Conservation (phyloP, 2,329 filamentous ascomycete species). For the Diaporthe australafricana region DNA sequence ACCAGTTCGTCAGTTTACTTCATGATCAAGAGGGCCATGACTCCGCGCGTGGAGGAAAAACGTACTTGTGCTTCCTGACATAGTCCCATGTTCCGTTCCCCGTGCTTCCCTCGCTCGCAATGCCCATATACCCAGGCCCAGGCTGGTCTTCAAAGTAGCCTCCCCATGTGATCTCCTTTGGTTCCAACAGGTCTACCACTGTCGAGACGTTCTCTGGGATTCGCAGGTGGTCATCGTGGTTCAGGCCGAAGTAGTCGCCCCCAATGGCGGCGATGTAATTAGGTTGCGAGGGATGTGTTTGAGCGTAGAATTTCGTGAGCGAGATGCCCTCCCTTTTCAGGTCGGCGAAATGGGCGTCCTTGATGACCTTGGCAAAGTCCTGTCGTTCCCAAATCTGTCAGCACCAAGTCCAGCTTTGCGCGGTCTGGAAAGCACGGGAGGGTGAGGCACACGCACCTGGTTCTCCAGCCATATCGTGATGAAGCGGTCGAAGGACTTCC, state of each 20-base stretch:
- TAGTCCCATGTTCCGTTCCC: slow-evolving; percentile 51
- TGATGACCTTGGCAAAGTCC: slow-evolving; percentile 56
- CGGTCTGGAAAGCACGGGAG: background rate
- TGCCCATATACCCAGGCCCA: slow-evolving; percentile 59
- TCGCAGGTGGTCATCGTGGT: slow-evolving; percentile 57
- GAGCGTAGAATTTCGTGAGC: slow-evolving; percentile 65
- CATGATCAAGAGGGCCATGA: background rate
- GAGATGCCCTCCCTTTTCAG: slow-evolving; percentile 57
- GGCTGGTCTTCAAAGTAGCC: slow-evolving; percentile 60
- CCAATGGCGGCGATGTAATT: slow-evolving; percentile 78
- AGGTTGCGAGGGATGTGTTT: slow-evolving; percentile 80
- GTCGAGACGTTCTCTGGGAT: slow-evolving; percentile 59
- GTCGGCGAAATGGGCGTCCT: slow-evolving; percentile 52
- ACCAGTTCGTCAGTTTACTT: background rate
- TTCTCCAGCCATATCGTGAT: slow-evolving; percentile 60
- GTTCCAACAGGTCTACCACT: slow-evolving; percentile 58
- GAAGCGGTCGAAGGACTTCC: slow-evolving; percentile 53
- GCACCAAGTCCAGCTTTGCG: background rate
- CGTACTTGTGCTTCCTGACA: slow-evolving; percentile 56
- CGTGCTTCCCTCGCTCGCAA: slow-evolving; percentile 50
- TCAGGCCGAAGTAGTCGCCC: slow-evolving; percentile 72
- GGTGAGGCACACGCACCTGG: slow-evolving; percentile 46
- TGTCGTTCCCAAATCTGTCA: slow-evolving; percentile 38
- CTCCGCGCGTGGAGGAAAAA: background rate
- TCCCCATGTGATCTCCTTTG: slow-evolving; percentile 53